These are phyloP conservation scores for Heliosperma pusillum DNA, from an alignment of 148 eudicot genomes.

Conservation along the genomic window DNA sequence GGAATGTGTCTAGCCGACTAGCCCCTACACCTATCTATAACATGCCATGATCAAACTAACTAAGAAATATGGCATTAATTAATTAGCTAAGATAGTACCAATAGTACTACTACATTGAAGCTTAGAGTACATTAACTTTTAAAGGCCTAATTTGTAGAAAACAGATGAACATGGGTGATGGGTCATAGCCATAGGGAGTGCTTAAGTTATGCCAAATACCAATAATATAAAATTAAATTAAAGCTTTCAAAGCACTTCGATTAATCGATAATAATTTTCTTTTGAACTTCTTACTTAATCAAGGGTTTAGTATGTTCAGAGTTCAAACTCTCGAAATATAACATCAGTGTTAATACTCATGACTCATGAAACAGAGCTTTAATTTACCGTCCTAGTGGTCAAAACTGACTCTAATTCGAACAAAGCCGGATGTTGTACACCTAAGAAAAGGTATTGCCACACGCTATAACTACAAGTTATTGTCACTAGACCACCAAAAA, in stretches of 20 bases:
- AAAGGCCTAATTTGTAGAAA: background rate
- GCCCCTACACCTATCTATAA: background rate
- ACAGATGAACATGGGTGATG: background rate
- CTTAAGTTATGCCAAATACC: no score
- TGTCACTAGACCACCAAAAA: background rate
- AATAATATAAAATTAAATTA: no score
- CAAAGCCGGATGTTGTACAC: no score
- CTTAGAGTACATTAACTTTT: background rate
- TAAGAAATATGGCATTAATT: background rate
- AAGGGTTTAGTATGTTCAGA: no score
- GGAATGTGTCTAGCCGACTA: background rate
- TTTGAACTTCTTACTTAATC: no score
- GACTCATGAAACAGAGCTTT: no score
- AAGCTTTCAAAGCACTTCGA: no score
- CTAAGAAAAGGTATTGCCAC: background rate
- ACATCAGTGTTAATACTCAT: no score
- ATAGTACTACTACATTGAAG: background rate
- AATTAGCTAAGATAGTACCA: background rate
- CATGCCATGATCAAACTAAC: background rate
- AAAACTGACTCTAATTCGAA: background rate
- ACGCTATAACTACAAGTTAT: background rate
- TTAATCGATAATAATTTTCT: no score
- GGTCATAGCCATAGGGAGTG: background rate
- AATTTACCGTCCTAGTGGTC: no score
- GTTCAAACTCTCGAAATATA: no score